These are phyloP conservation scores for Daldinia eschscholtzii DNA, from an alignment of 2,329 filamentous ascomycete genomes.

Conservation along the genomic window DNA sequence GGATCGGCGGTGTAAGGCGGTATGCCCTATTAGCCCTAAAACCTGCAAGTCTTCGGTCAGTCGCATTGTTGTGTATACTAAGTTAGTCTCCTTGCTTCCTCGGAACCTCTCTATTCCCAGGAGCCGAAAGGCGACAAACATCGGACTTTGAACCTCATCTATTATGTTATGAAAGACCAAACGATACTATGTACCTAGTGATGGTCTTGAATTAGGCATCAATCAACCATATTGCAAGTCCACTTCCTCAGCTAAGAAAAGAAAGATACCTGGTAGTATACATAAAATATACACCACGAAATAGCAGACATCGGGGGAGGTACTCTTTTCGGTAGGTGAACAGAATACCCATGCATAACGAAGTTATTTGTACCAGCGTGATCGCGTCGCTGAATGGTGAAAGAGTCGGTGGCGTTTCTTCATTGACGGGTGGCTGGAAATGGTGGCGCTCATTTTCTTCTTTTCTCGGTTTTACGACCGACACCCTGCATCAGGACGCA, in stretches of 20 bases:
- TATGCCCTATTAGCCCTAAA: conserved; percentile 1
- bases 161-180: not conserved
- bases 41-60: conserved; percentile 2
- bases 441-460: conserved; percentile 11
- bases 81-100: conserved; percentile 1
- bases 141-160: not conserved
- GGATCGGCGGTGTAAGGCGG: conserved; percentile 25
- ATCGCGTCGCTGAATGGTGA: conserved; percentile 14
- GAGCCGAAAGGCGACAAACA: not conserved
- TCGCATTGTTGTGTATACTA: not conserved
- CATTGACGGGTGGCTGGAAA: conserved; percentile 4
- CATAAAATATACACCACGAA: not conserved
- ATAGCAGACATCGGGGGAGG: not conserved
- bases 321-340: conserved; percentile 30
- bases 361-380: conserved; percentile 16
- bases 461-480: not conserved
- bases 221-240: too few species aligned
- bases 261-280: not conserved
- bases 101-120: not conserved
- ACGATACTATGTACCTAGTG: not conserved
- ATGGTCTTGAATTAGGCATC: not conserved
- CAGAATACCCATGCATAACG: conserved; percentile 13
- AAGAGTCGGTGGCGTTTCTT: not conserved
- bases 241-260: not conserved
- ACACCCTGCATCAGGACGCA: too few species aligned